Evolutionary conservation across 2,329 filamentous ascomycete genomes (phyloP).

Genomic region (Cladosporium oxysporum): DNA sequence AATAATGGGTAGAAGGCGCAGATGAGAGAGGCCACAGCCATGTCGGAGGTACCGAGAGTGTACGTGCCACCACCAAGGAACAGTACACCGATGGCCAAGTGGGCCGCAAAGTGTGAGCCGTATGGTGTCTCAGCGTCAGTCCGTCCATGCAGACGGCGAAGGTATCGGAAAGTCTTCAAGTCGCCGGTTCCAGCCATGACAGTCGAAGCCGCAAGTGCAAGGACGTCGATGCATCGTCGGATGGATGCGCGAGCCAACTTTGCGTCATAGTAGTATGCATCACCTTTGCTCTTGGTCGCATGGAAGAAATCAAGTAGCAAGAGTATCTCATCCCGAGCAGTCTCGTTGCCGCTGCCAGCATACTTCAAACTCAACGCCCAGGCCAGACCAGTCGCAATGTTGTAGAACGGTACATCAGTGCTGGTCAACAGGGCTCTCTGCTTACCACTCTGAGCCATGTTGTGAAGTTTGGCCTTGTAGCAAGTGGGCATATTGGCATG

Average conservation of each 20-base stretch:
- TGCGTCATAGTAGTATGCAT: slow-evolving; percentile 68
- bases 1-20: slow-evolving; percentile 94
- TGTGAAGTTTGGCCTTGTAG: slow-evolving; percentile 60
- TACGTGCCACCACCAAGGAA: slow-evolving; percentile 92
- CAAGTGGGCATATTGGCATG: slow-evolving; percentile 68
- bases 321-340: slow-evolving; percentile 78
- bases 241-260: slow-evolving; percentile 80
- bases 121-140: slow-evolving; percentile 83
- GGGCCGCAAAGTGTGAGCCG: slow-evolving; percentile 88
- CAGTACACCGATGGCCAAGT: slow-evolving; percentile 85
- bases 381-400: slow-evolving; percentile 85
- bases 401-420: slow-evolving; percentile 87
- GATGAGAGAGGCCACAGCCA: slow-evolving; percentile 82
- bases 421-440: slow-evolving; percentile 59
- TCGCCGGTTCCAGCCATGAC: slow-evolving; percentile 98
- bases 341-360: slow-evolving; percentile 55
- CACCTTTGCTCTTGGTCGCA: slow-evolving; percentile 24
- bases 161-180: slow-evolving; percentile 76
- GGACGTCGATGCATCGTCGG: slow-evolving; percentile 85
- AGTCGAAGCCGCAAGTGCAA: slow-evolving; percentile 78
- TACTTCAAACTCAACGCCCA: slow-evolving; percentile 60
- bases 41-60: slow-evolving; percentile 84
- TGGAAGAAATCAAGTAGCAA: slow-evolving; percentile 68
- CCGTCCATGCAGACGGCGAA: slow-evolving; percentile 85
- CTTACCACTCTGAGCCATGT: slow-evolving; percentile 46